Percentiles rank a stretch among this genome's conserved stretches.
These are phyloP conservation scores for Gossypium bickii DNA, from an alignment of 345 rosid genomes.

Conservation along the genomic window DNA sequence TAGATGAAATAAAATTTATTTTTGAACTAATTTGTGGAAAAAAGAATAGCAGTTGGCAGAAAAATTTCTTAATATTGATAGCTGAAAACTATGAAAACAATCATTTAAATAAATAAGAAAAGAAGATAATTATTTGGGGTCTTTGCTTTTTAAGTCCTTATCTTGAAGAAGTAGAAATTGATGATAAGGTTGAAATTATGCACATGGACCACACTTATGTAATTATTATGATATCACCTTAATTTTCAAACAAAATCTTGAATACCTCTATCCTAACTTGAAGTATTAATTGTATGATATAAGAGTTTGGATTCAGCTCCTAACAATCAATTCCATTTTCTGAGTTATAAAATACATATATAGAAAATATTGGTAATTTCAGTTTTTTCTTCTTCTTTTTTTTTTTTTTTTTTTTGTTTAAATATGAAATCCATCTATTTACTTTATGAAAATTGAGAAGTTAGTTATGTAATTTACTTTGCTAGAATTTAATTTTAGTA, in stretches of 20 bases:
- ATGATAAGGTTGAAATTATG: constrained; percentile 2
- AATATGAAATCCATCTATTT: too few species aligned
- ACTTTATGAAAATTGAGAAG: too few species aligned
- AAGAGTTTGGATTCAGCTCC: too few species aligned
- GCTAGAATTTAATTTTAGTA: too few species aligned
- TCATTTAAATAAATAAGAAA: not conserved
- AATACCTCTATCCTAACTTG: not conserved
- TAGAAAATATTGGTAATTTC: too few species aligned
- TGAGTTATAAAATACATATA: too few species aligned
- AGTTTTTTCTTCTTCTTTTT: too few species aligned
- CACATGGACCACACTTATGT: not conserved
- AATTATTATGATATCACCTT: constrained; percentile 19
- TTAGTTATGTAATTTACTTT: too few species aligned
- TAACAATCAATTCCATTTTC: too few species aligned
- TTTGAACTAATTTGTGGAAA: not conserved
- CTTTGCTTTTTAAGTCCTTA: not conserved
- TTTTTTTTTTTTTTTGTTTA: too few species aligned
- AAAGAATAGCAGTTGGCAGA: not conserved
- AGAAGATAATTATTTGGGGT: not conserved
- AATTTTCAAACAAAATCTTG: not conserved
- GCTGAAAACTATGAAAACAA: not conserved
- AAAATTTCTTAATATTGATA: not conserved
- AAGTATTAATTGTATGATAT: too few species aligned
- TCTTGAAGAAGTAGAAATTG: not conserved
- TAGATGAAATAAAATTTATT: not conserved